phyloP scores from a whole-genome alignment of 257 asterid genomes.

The Plantago ovata region DNA sequence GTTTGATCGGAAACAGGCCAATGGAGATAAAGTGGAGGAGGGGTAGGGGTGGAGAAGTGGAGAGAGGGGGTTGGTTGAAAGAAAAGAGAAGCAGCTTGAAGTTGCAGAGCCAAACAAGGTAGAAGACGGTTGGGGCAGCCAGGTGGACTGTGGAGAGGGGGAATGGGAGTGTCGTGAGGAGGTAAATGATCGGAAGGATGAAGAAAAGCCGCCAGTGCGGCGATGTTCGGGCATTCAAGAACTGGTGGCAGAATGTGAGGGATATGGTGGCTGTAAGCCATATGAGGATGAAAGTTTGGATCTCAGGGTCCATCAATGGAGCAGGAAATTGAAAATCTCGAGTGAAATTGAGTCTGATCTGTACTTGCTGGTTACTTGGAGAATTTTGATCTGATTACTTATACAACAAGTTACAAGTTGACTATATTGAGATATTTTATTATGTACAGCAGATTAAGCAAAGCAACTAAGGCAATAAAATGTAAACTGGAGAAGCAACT shows the following conservation, averaged over 20 bases:
- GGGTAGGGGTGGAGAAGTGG: constrained; percentile 29
- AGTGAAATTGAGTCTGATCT: no score
- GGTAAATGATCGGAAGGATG: constrained; percentile 48
- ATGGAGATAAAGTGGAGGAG: constrained; percentile 50
- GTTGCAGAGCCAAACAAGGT: constrained; percentile 68
- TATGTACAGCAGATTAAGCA: no score
- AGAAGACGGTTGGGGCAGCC: constrained; percentile 41
- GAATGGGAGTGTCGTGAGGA: constrained; percentile 55
- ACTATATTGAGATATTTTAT: no score
- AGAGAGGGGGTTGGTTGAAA: constrained; percentile 49
- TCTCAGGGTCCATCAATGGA: constrained; percentile 26
- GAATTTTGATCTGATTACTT: no score
- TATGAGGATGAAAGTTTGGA: constrained; percentile 32
- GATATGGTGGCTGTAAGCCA: constrained; percentile 42
- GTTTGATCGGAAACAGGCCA: constrained; percentile 59
- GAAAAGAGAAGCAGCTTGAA: constrained; percentile 71
- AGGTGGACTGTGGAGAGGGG: constrained; percentile 46
- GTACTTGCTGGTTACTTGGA: no score
- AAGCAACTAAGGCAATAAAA: no score
- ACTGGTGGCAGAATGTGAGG: constrained; percentile 36
- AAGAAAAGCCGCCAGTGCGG: constrained; percentile 40
- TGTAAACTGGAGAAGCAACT: no score
- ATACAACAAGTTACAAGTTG: no score
- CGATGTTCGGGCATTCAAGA: constrained; percentile 30
- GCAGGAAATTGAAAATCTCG: no score